Percentiles rank a stretch among this genome's conserved stretches.
Conservation (phyloP, 192 early-diverging fungal species). For the Coemansia sp. region DNA sequence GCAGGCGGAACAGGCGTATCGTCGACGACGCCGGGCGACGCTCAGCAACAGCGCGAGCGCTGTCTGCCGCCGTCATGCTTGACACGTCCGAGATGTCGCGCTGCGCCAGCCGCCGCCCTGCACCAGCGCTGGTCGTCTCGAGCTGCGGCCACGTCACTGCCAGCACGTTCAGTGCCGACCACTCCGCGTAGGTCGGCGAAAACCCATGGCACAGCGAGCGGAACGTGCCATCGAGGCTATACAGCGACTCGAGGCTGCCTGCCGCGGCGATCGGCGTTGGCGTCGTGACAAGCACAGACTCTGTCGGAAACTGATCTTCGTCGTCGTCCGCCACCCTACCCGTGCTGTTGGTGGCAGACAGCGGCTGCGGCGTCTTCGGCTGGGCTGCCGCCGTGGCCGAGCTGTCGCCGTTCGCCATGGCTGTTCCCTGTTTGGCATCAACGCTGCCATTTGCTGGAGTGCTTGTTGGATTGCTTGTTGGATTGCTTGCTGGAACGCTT, state of each 20-base stretch:
- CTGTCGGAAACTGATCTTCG: constrained; percentile 38
- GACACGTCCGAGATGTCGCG: constrained; percentile 42
- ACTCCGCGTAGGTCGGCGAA: constrained; percentile 44
- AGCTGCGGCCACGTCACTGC: constrained; percentile 52
- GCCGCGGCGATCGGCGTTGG: constrained; percentile 28
- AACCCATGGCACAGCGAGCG: constrained; percentile 44
- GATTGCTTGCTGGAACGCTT: neutral
- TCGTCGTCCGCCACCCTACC: constrained; percentile 3
- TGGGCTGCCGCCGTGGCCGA: neutral
- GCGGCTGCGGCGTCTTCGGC: neutral
- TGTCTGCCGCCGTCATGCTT: constrained; percentile 36
- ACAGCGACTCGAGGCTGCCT: constrained; percentile 34
- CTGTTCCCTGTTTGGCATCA: neutral
- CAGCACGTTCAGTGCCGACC: constrained; percentile 50
- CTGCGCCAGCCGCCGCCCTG: constrained; percentile 38
- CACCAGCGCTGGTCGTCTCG: constrained; percentile 19
- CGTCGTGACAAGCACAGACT: constrained; percentile 28
- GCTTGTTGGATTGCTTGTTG: neutral
- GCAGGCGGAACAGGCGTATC: constrained; percentile 46
- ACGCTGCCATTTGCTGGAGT: neutral
- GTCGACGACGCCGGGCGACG: constrained; percentile 40
- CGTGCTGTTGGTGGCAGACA: neutral
- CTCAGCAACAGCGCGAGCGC: constrained; percentile 26
- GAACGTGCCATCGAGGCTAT: constrained; percentile 35
- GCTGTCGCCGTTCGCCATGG: neutral